Percentiles rank a stretch among this genome's conserved stretches.
Evolutionary conservation across 768 basidiomycete species (phyloP).

Genomic region (Heimioporus sp.): DNA sequence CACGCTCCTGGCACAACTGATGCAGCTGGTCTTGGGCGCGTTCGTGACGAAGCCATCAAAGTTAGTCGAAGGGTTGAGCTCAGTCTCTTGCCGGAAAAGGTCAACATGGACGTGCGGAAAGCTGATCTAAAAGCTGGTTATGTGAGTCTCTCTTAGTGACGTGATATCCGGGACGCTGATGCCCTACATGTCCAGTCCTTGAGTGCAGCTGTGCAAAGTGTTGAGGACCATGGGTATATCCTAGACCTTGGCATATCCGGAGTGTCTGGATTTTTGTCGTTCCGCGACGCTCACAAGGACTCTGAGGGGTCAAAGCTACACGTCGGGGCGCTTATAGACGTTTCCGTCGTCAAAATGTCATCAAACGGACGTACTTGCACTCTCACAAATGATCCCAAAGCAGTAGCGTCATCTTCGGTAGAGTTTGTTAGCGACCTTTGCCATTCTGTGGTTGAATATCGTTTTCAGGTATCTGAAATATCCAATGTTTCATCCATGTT

Average conservation of each 20-base stretch:
- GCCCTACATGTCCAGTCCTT: conserved; percentile 50
- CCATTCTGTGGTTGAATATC: neutral
- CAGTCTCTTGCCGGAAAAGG: conserved; percentile 76
- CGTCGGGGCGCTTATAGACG: conserved; percentile 67
- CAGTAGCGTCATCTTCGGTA: conserved; percentile 56
- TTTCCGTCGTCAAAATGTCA: conserved; percentile 64
- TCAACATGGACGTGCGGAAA: conserved; percentile 80
- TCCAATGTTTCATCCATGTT: conserved; percentile 77
- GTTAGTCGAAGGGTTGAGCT: conserved; percentile 81
- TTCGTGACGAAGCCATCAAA: conserved; percentile 64
- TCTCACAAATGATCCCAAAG: conserved; percentile 52
- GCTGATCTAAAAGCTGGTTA: conserved; percentile 73
- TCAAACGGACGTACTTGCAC: conserved; percentile 79
- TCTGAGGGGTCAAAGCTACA: conserved; percentile 39
- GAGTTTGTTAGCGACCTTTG: conserved; percentile 20
- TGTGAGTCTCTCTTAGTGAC: conserved; percentile 45
- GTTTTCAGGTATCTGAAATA: conserved; percentile 66
- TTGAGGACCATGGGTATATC: conserved; percentile 94
- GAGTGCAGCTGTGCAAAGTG: conserved; percentile 71
- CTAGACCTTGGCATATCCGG: conserved; percentile 79
- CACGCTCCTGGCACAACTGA: conserved; percentile 68
- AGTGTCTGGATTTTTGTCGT: conserved; percentile 82
- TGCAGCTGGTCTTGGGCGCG: conserved; percentile 52
- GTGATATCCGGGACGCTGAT: conserved; percentile 2
- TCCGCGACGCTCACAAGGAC: conserved; percentile 59